Percentiles rank a stretch among this genome's conserved stretches.
phyloP scores from a whole-genome alignment of 2,329 filamentous ascomycete genomes.

The Truncatella angustata region DNA sequence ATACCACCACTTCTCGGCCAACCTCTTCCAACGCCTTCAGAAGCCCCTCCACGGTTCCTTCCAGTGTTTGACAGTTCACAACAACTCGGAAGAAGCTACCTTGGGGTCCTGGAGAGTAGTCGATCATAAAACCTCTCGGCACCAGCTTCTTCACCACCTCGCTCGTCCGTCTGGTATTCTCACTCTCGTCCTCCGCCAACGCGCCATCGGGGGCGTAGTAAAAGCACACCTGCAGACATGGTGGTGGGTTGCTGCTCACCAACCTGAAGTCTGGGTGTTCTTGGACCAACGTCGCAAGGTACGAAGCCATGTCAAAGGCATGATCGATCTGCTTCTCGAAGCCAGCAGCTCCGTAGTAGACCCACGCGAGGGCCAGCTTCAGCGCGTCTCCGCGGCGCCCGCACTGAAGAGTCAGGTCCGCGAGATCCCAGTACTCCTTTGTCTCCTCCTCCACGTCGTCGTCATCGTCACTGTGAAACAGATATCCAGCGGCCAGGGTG shows the following conservation, averaged over 20 bases:
- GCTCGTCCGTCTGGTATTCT: conserved; percentile 50
- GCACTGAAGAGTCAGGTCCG: conserved; percentile 90
- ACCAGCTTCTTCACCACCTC: conserved; percentile 48
- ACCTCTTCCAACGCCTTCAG: conserved; percentile 25
- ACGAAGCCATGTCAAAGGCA: conserved; percentile 69
- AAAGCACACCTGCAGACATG: conserved; percentile 93
- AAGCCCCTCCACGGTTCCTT: conserved; percentile 42
- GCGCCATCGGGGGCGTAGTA: conserved; percentile 68
- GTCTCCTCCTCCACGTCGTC: conserved; percentile 31
- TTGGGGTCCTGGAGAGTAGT: conserved; percentile 56
- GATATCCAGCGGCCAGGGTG: conserved; percentile 81
- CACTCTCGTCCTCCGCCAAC: conserved; percentile 38
- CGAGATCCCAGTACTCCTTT: conserved; percentile 77
- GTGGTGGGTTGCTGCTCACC: conserved; percentile 73
- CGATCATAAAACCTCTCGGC: conserved; percentile 56
- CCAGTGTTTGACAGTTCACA: conserved; percentile 54
- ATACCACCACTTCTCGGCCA: conserved; percentile 17
- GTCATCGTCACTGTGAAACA: conserved; percentile 62
- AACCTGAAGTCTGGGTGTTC: conserved; percentile 62
- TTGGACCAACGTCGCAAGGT: conserved; percentile 63
- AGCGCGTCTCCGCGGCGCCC: conserved; percentile 81
- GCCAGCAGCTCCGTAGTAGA: conserved; percentile 79
- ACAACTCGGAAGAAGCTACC: conserved; percentile 61
- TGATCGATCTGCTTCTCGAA: conserved; percentile 69
- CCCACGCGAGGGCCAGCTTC: conserved; percentile 86